Percentiles rank a stretch among this genome's conserved stretches.
These are phyloP conservation scores for Dothideomycetes sp. DNA, from an alignment of 2,329 filamentous ascomycete species.

Conservation along the genomic window DNA sequence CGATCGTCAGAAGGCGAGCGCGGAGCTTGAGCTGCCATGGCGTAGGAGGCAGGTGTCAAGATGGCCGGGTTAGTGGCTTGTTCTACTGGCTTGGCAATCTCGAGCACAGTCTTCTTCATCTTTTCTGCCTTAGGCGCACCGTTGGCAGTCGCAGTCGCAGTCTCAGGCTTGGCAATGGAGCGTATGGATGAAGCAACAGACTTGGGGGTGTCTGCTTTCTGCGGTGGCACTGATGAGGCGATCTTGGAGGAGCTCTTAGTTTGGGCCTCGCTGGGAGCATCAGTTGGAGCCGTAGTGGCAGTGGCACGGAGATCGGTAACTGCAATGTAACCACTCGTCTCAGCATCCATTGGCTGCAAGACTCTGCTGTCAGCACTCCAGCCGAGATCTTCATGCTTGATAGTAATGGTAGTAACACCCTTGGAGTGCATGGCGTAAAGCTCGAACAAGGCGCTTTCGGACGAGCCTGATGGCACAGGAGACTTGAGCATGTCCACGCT, in stretches of 20 bases:
- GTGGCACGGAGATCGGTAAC: constrained; percentile 44
- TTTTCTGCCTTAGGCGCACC: constrained; percentile 11
- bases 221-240: constrained; percentile 11
- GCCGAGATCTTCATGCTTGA: constrained; percentile 82
- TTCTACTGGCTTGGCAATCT: neutral
- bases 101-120: constrained; percentile 7
- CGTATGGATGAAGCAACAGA: constrained; percentile 11
- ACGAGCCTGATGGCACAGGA: constrained; percentile 41
- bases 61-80: constrained; percentile 18
- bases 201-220: constrained; percentile 15
- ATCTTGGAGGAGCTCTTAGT: constrained; percentile 9
- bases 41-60: constrained; percentile 28
- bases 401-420: constrained; percentile 79
- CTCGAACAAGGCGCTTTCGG: constrained; percentile 75
- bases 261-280: constrained; percentile 19
- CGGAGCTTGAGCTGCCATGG: constrained; percentile 23
- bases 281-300: constrained; percentile 20
- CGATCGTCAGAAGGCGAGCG: constrained; percentile 1
- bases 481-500: constrained; percentile 80
- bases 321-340: constrained; percentile 61
- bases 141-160: constrained; percentile 13
- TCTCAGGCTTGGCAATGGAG: constrained; percentile 12
- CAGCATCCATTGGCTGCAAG: constrained; percentile 63
- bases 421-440: constrained; percentile 96
- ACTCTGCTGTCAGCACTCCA: constrained; percentile 90